Conservation (phyloP, 441 rosid species). For the California macrophylla region DNA sequence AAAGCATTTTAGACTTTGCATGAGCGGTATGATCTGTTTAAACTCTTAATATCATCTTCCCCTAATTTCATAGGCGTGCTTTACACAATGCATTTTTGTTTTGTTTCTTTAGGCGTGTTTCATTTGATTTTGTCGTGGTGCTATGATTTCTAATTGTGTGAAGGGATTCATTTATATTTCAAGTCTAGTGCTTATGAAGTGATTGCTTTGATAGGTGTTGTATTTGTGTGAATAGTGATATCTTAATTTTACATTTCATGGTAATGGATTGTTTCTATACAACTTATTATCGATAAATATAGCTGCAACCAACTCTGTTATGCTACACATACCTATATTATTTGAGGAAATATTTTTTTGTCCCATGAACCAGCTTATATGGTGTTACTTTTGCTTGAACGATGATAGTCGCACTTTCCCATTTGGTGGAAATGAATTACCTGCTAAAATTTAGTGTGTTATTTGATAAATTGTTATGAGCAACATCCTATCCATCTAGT, state of each 20-base stretch:
- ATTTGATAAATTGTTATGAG: neutral
- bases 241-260: constrained; percentile 2
- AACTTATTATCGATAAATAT: neutral
- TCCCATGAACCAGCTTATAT: neutral
- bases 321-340: neutral
- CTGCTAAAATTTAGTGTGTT: neutral
- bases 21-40: constrained; percentile 1
- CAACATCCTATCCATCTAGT: neutral
- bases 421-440: neutral
- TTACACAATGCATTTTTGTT: neutral
- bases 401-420: neutral
- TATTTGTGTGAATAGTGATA: neutral
- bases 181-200: neutral
- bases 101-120: neutral
- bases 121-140: neutral
- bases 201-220: neutral
- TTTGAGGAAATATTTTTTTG: neutral
- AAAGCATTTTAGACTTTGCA: neutral
- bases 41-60: neutral
- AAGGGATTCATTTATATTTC: neutral
- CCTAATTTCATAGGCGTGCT: neutral
- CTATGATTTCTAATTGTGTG: neutral
- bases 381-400: neutral
- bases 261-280: neutral
- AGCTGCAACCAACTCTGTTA: neutral